These are phyloP conservation scores for Xylaria sp. DNA, from an alignment of 2,329 filamentous ascomycete species.

Conservation along the genomic window DNA sequence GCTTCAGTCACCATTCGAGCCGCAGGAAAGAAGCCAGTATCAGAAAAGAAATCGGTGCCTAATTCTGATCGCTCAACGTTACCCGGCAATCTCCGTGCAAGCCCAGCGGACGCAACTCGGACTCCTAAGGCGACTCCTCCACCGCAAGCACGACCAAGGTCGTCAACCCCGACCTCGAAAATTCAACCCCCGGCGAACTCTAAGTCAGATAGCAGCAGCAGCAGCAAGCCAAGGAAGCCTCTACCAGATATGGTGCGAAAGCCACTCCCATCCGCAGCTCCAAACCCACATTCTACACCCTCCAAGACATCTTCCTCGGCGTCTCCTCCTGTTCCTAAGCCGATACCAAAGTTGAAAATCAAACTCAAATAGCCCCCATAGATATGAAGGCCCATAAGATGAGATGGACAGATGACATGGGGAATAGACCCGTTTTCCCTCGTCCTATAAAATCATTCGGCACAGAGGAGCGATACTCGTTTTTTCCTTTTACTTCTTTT, in stretches of 20 bases:
- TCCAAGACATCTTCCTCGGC: constrained; percentile 35
- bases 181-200: constrained; percentile 21
- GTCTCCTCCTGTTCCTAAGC: constrained; percentile 35
- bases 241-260: constrained; percentile 46
- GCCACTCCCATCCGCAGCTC: constrained; percentile 42
- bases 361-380: constrained; percentile 45
- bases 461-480: background rate
- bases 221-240: constrained; percentile 45
- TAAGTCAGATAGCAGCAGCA: constrained; percentile 33
- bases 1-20: constrained; percentile 46
- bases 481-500: background rate
- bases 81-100: constrained; percentile 18
- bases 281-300: constrained; percentile 33
- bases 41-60: constrained; percentile 31
- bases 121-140: constrained; percentile 31
- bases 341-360: constrained; percentile 45
- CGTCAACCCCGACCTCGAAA: constrained; percentile 36
- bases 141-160: constrained; percentile 32
- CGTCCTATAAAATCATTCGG: constrained; percentile 23
- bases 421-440: background rate
- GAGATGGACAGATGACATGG: constrained; percentile 1
- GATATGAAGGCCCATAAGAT: background rate
- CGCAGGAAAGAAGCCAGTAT: constrained; percentile 42
- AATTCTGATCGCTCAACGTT: constrained; percentile 7
- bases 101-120: constrained; percentile 1